Evolutionary conservation across 441 rosid species (phyloP).

Genomic region (Daphne laureola): DNA sequence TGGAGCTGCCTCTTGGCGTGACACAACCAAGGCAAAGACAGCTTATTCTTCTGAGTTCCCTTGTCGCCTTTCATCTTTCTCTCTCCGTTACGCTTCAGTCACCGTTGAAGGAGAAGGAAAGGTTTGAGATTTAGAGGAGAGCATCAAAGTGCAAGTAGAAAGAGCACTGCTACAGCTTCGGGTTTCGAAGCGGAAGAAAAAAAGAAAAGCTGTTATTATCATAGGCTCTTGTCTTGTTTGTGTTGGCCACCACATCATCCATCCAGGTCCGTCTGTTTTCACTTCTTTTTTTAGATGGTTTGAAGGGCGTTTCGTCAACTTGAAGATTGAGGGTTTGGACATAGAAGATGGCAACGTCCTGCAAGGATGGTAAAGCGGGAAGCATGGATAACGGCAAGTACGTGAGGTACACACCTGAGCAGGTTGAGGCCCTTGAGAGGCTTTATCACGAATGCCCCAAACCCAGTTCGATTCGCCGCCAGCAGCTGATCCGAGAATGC

Average conservation of each 20-base stretch:
- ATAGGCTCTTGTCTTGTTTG: too few relatives aligned
- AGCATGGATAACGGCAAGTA: constrained; percentile 89
- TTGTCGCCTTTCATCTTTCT: constrained; percentile 23
- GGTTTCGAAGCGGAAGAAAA: too few relatives aligned
- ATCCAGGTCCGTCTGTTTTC: too few relatives aligned
- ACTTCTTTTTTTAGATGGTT: too few relatives aligned
- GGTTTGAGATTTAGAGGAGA: constrained; percentile 12
- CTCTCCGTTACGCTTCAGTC: constrained; percentile 13
- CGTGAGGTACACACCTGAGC: constrained; percentile 96
- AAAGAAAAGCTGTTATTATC: too few relatives aligned
- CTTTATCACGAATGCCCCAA: constrained; percentile 96
- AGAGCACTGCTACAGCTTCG: too few relatives aligned
- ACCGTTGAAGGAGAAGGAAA: not conserved
- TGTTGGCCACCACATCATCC: too few relatives aligned
- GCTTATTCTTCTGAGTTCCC: constrained; percentile 27
- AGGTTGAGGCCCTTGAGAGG: constrained; percentile 98
- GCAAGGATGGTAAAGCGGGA: constrained; percentile 72
- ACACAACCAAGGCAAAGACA: constrained; percentile 33
- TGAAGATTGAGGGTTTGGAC: not conserved
- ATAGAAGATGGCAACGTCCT: constrained; percentile 70
- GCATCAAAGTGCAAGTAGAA: constrained; percentile 6
- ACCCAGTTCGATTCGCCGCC: constrained; percentile 96
- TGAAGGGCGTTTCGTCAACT: too few relatives aligned
- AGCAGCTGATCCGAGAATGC: constrained; percentile 93
- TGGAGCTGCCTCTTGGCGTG: constrained; percentile 39